Conservation (phyloP, 2,329 filamentous ascomycete species). For the Blastomyces emzantsi region DNA sequence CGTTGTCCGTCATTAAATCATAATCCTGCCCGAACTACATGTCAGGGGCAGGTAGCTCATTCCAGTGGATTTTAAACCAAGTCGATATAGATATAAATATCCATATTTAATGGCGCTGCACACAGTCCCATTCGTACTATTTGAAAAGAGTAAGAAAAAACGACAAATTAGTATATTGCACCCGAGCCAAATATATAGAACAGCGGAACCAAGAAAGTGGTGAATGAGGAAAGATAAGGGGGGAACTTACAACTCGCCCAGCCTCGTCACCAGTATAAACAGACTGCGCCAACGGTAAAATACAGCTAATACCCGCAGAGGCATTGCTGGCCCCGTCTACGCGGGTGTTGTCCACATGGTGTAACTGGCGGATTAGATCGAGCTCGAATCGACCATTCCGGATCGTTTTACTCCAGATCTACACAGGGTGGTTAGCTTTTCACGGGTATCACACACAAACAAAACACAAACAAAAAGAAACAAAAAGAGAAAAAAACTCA, state of each 20-base stretch:
- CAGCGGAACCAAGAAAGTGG: neutral
- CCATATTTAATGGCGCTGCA: constrained; percentile 37
- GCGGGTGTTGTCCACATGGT: constrained; percentile 63
- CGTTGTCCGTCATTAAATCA: neutral
- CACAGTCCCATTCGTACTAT: constrained; percentile 51
- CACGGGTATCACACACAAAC: neutral
- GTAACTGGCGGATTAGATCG: constrained; percentile 69
- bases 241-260: constrained; percentile 66
- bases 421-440: neutral
- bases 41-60: neutral
- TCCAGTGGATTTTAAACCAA: neutral
- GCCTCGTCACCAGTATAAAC: constrained; percentile 94
- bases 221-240: neutral
- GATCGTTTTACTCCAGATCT: constrained; percentile 51
- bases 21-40: neutral
- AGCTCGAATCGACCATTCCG: constrained; percentile 61
- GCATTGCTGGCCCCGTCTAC: constrained; percentile 47
- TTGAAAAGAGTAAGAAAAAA: neutral
- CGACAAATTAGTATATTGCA: neutral
- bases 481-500: constrained; percentile 17
- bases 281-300: constrained; percentile 69
- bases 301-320: constrained; percentile 67
- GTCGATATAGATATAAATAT: neutral
- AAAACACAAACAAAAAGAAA: neutral
- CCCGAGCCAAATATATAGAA: neutral